These are phyloP conservation scores for Cenchrus americanus DNA, from an alignment of 176 grass and related monocot genomes.

Conservation along the genomic window DNA sequence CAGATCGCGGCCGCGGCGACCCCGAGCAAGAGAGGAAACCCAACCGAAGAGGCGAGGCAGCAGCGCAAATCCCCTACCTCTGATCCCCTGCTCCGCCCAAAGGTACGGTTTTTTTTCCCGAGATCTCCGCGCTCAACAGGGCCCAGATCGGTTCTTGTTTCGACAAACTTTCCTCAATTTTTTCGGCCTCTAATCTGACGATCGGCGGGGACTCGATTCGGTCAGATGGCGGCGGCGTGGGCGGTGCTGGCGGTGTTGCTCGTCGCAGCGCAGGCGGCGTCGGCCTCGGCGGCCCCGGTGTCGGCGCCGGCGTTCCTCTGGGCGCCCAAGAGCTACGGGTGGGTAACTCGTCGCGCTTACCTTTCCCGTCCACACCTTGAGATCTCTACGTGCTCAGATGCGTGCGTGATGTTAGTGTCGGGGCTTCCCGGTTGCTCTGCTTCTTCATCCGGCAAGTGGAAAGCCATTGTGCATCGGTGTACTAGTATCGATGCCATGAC, in stretches of 20 bases:
- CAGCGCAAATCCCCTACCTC: not conserved
- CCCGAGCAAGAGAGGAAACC: not conserved
- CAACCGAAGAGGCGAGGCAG: not conserved
- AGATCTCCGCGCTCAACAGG: not conserved
- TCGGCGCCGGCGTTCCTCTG: conserved; percentile 64
- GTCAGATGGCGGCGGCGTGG: conserved; percentile 42
- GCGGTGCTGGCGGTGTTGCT: conserved; percentile 30
- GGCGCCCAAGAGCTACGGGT: conserved; percentile 45
- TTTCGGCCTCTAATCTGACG: not conserved
- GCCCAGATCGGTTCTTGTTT: not conserved
- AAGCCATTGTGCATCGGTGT: not conserved
- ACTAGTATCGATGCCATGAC: not conserved
- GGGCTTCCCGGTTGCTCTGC: not conserved
- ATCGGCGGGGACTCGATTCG: not conserved
- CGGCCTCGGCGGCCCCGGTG: conserved; percentile 10
- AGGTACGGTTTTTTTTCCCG: conserved; percentile 27
- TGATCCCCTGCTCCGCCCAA: conserved; percentile 15
- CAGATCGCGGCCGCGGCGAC: conserved; percentile 30
- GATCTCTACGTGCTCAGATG: not conserved
- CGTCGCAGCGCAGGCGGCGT: conserved; percentile 1
- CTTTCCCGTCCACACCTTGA: not conserved
- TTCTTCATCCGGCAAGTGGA: not conserved
- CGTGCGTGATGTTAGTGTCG: not conserved
- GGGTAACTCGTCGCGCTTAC: not conserved
- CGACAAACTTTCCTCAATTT: not conserved